Percentiles rank a stretch among this genome's conserved stretches.
Conservation (phyloP, 192 early-diverging fungal genomes). For the Rhizoclosmatium globosum region DNA sequence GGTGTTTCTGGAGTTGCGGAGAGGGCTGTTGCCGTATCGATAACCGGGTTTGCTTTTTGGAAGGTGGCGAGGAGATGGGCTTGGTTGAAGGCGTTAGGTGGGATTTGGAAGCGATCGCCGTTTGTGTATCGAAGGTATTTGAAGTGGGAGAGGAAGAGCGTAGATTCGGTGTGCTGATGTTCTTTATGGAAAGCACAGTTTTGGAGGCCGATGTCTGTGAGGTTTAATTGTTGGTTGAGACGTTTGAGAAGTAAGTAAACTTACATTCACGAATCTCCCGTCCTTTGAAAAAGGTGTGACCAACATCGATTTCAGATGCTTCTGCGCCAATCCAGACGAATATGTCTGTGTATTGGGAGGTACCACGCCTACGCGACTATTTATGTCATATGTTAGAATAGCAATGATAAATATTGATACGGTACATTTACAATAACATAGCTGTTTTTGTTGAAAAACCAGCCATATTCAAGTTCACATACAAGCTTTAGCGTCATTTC, state of each 20-base stretch:
- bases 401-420: not conserved
- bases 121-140: slow-evolving; percentile 22
- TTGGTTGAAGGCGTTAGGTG: not conserved
- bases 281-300: not conserved
- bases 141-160: slow-evolving; percentile 7
- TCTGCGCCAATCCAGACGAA: slow-evolving; percentile 5
- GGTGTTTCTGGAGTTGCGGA: not conserved
- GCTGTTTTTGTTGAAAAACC: slow-evolving; percentile 17
- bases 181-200: slow-evolving; percentile 28
- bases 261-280: slow-evolving; percentile 18
- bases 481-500: slow-evolving; percentile 10
- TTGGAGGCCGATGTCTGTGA: slow-evolving; percentile 8
- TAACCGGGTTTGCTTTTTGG: not conserved
- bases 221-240: not conserved
- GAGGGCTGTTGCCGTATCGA: not conserved
- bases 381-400: not conserved
- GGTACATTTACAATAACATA: slow-evolving; percentile 24
- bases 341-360: slow-evolving; percentile 5
- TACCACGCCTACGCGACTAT: slow-evolving; percentile 14
- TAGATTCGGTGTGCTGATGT: not conserved
- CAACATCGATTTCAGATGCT: slow-evolving; percentile 3
- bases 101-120: slow-evolving; percentile 13
- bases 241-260: too few species aligned
- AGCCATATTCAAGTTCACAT: slow-evolving; percentile 13
- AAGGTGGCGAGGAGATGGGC: not conserved